These are phyloP conservation scores for Alternaria longipes DNA, from an alignment of 2,329 filamentous ascomycete genomes.

Conservation along the genomic window DNA sequence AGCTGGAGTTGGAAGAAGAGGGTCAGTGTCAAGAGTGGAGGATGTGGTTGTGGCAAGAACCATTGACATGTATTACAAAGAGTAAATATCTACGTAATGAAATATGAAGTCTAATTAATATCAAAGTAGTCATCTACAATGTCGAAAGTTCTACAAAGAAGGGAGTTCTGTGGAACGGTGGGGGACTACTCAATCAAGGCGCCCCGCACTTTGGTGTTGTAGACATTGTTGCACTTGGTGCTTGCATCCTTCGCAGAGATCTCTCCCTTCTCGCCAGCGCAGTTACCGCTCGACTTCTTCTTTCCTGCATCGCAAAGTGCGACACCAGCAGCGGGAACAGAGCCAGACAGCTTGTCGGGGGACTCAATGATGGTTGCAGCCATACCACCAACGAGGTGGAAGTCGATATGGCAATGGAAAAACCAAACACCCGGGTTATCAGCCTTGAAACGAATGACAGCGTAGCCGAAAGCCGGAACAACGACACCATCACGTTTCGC, in stretches of 20 bases:
- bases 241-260: slow-evolving; percentile 28
- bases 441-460: slow-evolving; percentile 62
- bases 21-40: slow-evolving; percentile 29
- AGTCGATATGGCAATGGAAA: slow-evolving; percentile 47
- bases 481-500: slow-evolving; percentile 40
- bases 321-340: slow-evolving; percentile 20
- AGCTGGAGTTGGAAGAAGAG: slow-evolving; percentile 49
- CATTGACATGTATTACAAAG: background rate
- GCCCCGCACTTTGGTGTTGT: slow-evolving; percentile 26
- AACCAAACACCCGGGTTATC: slow-evolving; percentile 61
- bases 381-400: slow-evolving; percentile 46
- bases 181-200: background rate
- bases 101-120: background rate
- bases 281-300: slow-evolving; percentile 32
- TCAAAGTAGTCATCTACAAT: background rate
- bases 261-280: slow-evolving; percentile 21
- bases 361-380: slow-evolving; percentile 38
- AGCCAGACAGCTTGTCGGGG: slow-evolving; percentile 30
- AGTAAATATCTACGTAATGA: background rate
- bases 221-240: slow-evolving; percentile 40
- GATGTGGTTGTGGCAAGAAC: slow-evolving; percentile 28
- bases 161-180: background rate
- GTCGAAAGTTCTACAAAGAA: background rate
- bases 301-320: slow-evolving; percentile 22
- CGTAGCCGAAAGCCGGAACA: slow-evolving; percentile 41